phyloP scores from a whole-genome alignment of 305 asterid genomes.

The Fraxinus sp. region DNA sequence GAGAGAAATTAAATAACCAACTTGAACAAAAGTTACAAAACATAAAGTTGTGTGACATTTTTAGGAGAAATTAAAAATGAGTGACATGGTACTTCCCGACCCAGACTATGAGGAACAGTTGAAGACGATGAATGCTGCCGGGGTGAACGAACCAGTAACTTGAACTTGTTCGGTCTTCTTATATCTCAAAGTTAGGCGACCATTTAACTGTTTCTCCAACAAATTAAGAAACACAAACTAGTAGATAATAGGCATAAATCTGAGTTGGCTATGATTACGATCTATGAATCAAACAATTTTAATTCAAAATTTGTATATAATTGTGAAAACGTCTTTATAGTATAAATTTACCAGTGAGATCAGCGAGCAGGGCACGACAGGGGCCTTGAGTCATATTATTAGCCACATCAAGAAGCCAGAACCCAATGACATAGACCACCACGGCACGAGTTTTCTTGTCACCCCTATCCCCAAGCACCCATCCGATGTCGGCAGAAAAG shows the following conservation, averaged over 20 bases:
- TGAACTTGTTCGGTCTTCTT: neutral
- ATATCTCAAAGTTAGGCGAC: neutral
- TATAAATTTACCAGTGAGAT: conserved; percentile 56
- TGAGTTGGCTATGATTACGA: neutral
- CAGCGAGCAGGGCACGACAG: conserved; percentile 84
- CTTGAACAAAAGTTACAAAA: neutral
- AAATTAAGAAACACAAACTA: neutral
- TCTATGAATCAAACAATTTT: neutral
- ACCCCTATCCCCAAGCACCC: conserved; percentile 61
- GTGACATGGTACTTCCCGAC: neutral
- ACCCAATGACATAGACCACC: conserved; percentile 61
- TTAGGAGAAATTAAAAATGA: neutral
- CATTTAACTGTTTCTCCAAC: neutral
- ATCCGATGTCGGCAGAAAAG: conserved; percentile 69
- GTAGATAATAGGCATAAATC: neutral
- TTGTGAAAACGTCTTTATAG: neutral
- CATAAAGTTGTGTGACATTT: neutral
- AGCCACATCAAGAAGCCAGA: conserved; percentile 86
- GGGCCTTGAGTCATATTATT: conserved; percentile 89
- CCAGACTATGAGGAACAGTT: neutral
- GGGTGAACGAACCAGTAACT: neutral
- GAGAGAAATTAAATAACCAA: neutral
- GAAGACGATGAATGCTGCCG: neutral
- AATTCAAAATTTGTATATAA: neutral
- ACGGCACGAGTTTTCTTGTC: conserved; percentile 52